Percentiles rank a stretch among this genome's conserved stretches.
These are phyloP conservation scores for Metschnikowia anglica DNA, from an alignment of 805 yeast genomes.

Conservation along the genomic window DNA sequence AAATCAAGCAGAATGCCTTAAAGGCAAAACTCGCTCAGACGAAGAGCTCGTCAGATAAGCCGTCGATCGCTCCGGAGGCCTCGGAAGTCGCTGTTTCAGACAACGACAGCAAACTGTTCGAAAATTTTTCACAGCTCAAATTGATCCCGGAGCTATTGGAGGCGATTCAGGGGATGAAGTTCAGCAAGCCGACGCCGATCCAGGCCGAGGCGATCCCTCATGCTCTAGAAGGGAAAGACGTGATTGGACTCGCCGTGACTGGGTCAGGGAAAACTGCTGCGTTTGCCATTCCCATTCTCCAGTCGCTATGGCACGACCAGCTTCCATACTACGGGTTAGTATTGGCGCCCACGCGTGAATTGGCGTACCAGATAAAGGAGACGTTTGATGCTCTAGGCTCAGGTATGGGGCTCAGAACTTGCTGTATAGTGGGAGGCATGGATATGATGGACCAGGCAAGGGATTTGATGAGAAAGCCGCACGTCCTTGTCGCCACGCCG, in stretches of 20 bases:
- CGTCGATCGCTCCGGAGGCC: constrained; percentile 15
- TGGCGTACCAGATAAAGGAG: constrained; percentile 86
- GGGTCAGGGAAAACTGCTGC: constrained; percentile 99
- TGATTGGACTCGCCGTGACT: constrained; percentile 94
- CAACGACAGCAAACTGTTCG: constrained; percentile 23
- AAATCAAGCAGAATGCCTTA: constrained; percentile 44
- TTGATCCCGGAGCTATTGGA: constrained; percentile 77
- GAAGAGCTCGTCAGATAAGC: constrained; percentile 15
- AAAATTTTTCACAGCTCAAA: constrained; percentile 55
- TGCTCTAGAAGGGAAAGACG: constrained; percentile 86
- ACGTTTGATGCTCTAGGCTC: constrained; percentile 93
- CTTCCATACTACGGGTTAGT: constrained; percentile 87
- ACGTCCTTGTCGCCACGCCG: constrained; percentile 92
- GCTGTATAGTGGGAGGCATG: constrained; percentile 96
- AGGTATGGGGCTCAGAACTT: constrained; percentile 86
- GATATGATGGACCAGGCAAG: constrained; percentile 97
- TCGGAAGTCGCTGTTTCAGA: constrained; percentile 21
- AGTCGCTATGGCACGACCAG: constrained; percentile 86
- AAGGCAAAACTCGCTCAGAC: constrained; percentile 20
- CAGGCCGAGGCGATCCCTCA: constrained; percentile 90
- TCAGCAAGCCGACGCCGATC: constrained; percentile 85
- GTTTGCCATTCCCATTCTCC: constrained; percentile 92
- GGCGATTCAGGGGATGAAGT: constrained; percentile 74
- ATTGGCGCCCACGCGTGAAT: constrained; percentile 80
- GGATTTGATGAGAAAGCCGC: constrained; percentile 91